Evolutionary conservation across 192 early-diverging fungal genomes (phyloP), one percentile per base, ranked within the genome.

Genomic region (Coemansia sp.): DNA sequence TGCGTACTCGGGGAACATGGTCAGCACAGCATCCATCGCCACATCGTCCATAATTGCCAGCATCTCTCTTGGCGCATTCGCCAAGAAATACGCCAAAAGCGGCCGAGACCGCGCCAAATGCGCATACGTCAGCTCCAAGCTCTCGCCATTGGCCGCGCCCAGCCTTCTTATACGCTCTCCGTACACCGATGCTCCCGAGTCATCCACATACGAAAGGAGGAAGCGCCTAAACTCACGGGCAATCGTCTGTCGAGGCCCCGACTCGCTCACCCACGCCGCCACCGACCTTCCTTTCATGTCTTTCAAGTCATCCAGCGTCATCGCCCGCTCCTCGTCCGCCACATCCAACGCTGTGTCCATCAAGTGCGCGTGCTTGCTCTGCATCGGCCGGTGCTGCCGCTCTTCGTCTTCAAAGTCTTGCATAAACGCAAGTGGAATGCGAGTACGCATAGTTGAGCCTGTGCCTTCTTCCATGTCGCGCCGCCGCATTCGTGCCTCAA

Each of bases 21-120:
- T 81, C 55, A 92, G 77, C 2, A 93, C 92, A 1, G 95, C 93
- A 47, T 96, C 93, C 61, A 94, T 87, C 0, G 97, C 97, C 22
- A 95, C 94, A 29, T 89, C 84, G 68, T 98, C 94, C 84, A 98
- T 92, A 57, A 98, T 87, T 56, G 88, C 86, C 47, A 98, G 82
- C 77, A 95, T 89, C 53, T 94, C 91, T 17, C 87, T 80, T 2
- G 97, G 97, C 3, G 92, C 85, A 61, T 97, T 95, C 58, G 89
- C 87, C 51, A 97, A 72, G 65, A 94, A 92, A 73, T 90, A 93
- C n/a, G 95, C 92, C 50, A 98, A 62, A 24, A 93, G 88, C 4
- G 92, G 83, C 61, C 92, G 91, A n/a, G 87, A 84, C 8, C 87
- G 74, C 15, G 86, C 85, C 56, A 98, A 71, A 59, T 98, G 91